Conservation (phyloP, 2,329 filamentous ascomycete genomes). For the Juglanconis sp. region DNA sequence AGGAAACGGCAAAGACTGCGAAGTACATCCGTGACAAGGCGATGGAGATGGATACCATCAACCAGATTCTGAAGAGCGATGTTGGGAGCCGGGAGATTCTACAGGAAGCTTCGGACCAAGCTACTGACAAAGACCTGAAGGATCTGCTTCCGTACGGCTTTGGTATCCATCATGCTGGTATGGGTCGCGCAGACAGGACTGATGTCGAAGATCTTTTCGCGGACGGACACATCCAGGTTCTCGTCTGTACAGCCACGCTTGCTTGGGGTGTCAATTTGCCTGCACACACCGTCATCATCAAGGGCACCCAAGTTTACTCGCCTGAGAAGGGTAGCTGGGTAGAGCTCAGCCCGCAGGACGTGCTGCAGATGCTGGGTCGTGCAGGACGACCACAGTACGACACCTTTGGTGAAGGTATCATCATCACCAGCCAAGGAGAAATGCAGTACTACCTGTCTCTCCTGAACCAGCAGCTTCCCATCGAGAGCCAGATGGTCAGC, state of each 20-base stretch:
- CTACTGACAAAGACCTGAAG: constrained; percentile 84
- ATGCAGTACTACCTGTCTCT: constrained; percentile 97
- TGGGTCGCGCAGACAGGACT: constrained; percentile 91
- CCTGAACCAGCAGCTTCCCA: constrained; percentile 94
- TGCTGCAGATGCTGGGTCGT: constrained; percentile 97
- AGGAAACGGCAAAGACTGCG: constrained; percentile 96
- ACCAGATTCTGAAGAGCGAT: constrained; percentile 89
- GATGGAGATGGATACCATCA: constrained; percentile 94
- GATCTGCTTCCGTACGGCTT: constrained; percentile 95
- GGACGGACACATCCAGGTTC: constrained; percentile 86
- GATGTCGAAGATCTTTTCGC: constrained; percentile 94
- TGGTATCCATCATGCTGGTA: constrained; percentile 96
- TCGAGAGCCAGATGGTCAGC: constrained; percentile 93
- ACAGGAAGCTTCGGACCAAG: constrained; percentile 76
- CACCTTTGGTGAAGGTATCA: constrained; percentile 96
- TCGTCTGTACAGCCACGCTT: constrained; percentile 96
- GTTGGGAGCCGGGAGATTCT: constrained; percentile 87
- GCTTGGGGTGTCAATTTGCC: constrained; percentile 99
- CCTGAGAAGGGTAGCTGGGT: constrained; percentile 99
- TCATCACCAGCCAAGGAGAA: constrained; percentile 92
- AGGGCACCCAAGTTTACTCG: constrained; percentile 96
- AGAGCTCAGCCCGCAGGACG: constrained; percentile 93
- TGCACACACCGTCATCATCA: constrained; percentile 97
- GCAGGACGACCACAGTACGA: constrained; percentile 95
- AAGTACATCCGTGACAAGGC: constrained; percentile 96